Evolutionary conservation across 1,284 basidiomycete species (phyloP).

Genomic region (Apiotrichum mycotoxinovorans): DNA sequence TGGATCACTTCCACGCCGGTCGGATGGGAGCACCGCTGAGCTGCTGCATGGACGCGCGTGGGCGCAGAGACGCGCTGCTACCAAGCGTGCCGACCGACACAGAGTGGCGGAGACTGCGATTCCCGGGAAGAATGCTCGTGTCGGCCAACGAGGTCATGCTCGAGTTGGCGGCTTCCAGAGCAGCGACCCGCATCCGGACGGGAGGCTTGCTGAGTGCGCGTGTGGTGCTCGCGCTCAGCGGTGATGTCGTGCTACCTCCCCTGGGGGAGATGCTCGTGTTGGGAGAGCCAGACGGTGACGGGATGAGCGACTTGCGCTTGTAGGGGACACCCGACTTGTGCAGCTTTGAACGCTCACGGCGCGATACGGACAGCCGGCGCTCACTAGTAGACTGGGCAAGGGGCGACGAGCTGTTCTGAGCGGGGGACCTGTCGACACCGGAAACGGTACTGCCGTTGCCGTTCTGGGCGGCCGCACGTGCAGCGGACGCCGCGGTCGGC

Average conservation of each 20-base stretch:
- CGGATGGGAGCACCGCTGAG: not conserved
- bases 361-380: conserved; percentile 10
- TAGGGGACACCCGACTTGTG: conserved; percentile 17
- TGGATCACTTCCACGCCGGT: conserved; percentile 3
- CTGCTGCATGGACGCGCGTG: conserved; percentile 3
- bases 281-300: conserved; percentile 12
- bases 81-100: not conserved
- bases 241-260: not conserved
- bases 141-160: not conserved
- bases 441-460: not conserved
- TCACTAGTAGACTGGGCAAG: not conserved
- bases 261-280: conserved; percentile 6
- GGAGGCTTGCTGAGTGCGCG: not conserved
- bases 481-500: conserved; percentile 18
- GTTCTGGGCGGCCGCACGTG: conserved; percentile 6
- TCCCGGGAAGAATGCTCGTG: not conserved
- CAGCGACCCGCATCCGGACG: not conserved
- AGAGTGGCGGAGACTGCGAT: not conserved
- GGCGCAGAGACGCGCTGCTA: not conserved
- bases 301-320: conserved; percentile 10
- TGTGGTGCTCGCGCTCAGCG: not conserved
- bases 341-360: conserved; percentile 12
- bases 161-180: not conserved
- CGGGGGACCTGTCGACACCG: conserved; percentile 1
- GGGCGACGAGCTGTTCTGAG: conserved; percentile 2